Evolutionary conservation across 1,284 basidiomycete genomes (phyloP), one percentile per base, ranked within the genome.

Genomic region (Melampsora larici-populina): DNA sequence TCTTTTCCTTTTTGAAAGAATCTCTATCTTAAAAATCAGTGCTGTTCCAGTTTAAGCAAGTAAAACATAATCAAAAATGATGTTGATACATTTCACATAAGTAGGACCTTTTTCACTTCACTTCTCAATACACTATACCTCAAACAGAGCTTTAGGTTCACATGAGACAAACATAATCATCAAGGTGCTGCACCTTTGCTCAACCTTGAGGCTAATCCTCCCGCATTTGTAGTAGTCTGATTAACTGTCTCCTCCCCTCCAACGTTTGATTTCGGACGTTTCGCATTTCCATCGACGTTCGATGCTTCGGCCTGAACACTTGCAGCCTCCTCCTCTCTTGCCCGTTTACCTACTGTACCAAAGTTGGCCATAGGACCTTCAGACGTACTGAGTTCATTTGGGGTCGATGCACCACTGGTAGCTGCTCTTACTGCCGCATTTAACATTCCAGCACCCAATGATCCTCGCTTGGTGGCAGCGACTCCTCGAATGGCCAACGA

Each of bases 151-250:
- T 43, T 43, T 43, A 43, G 40, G 6, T 43, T 43, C 40, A 43
- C 13, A 43, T 43, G 13, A 43, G 40, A 43, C 40, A 43, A 13
- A 43, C 40, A 7, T 11, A 1, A 43, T 43, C 11, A 43, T 43
- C 11, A 43, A 1, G 40, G 40, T 11, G 40, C 40, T 43, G 40
- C 40, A 13, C 40, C 40, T 11, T 58, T 58, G 55, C 55, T 58
- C 55, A 58, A 58, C n/a, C 55, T 58, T 58, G 55, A 58, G 55
- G 55, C 55, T 24, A 58, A 58, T 58, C 26, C 55, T 8, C 55
- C 55, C 13, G 18, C 55, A 24, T 58, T 58, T 58, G 11, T 18
- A 58, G 40, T 43, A 43, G 40, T 18, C 26, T 58, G 55, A 58
- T 36, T 36, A 36, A 3, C 36, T 36, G 55, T 58, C 55, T 29